Evolutionary conservation across 2,329 filamentous ascomycete species (phyloP).

Genomic region (Xylariaceae sp.): DNA sequence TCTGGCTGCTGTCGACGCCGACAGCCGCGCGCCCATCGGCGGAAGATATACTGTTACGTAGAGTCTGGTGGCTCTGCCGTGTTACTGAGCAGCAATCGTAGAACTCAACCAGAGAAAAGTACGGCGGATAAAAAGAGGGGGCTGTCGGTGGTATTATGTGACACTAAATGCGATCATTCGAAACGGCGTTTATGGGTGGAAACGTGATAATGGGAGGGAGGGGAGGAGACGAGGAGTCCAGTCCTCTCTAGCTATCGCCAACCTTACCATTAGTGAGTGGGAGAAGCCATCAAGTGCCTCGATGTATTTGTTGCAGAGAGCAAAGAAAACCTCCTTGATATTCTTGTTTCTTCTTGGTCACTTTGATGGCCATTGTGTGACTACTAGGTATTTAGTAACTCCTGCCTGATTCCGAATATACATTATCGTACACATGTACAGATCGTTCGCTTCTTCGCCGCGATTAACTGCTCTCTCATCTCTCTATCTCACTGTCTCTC

Average conservation of each 20-base stretch:
- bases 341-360: background rate
- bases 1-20: slow-evolving; percentile 80
- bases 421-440: background rate
- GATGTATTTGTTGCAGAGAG: background rate
- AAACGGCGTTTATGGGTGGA: slow-evolving; percentile 7
- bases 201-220: background rate
- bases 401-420: background rate
- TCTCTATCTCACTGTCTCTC: too few relatives aligned
- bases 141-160: background rate
- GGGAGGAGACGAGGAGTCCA: too few relatives aligned
- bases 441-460: too few relatives aligned
- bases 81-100: too few relatives aligned
- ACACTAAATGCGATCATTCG: background rate
- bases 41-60: slow-evolving; percentile 84
- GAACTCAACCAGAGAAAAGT: too few relatives aligned
- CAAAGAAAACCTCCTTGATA: background rate
- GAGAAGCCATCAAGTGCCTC: background rate
- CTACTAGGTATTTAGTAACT: background rate
- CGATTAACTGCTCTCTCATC: too few relatives aligned
- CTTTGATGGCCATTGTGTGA: background rate
- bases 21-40: slow-evolving; percentile 69
- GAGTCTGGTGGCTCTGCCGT: background rate
- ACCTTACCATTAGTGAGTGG: background rate
- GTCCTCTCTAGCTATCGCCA: background rate
- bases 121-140: background rate